Conservation (phyloP, 306 rosid species). For the Cucurbita argyrosperma region DNA sequence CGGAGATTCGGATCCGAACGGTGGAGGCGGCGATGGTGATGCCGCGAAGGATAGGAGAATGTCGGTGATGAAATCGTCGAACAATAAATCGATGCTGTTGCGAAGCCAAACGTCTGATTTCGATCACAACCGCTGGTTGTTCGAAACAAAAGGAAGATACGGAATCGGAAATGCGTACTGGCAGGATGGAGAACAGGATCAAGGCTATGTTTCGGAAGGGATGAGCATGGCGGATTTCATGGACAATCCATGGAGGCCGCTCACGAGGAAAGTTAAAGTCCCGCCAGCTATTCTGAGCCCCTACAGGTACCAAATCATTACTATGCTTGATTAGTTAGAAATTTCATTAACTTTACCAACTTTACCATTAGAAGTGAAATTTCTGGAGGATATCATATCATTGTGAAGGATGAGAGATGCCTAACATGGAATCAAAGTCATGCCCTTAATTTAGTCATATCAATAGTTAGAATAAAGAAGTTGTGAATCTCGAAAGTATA, state of each 20-base stretch:
- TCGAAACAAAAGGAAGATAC: slow-evolving; percentile 61
- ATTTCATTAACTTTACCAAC: neutral
- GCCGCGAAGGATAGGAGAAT: slow-evolving; percentile 46
- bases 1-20: slow-evolving; percentile 1
- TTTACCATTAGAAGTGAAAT: neutral
- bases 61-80: slow-evolving; percentile 43
- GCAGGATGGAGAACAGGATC: slow-evolving; percentile 30
- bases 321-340: neutral
- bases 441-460: too few relatives aligned
- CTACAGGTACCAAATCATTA: slow-evolving; percentile 34
- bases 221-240: slow-evolving; percentile 58
- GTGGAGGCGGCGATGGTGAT: slow-evolving; percentile 20
- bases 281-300: slow-evolving; percentile 58
- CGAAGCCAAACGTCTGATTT: slow-evolving; percentile 73
- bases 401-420: too few relatives aligned
- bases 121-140: slow-evolving; percentile 84
- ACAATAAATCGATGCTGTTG: slow-evolving; percentile 55
- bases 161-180: slow-evolving; percentile 81
- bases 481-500: too few relatives aligned
- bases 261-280: slow-evolving; percentile 48
- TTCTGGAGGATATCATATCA: too few relatives aligned
- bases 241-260: slow-evolving; percentile 88
- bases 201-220: slow-evolving; percentile 24
- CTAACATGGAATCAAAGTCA: too few relatives aligned
- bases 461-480: too few relatives aligned